These are phyloP conservation scores for Cylindrodendrum hubeiense DNA, from an alignment of 2,329 filamentous ascomycete genomes.

Conservation along the genomic window DNA sequence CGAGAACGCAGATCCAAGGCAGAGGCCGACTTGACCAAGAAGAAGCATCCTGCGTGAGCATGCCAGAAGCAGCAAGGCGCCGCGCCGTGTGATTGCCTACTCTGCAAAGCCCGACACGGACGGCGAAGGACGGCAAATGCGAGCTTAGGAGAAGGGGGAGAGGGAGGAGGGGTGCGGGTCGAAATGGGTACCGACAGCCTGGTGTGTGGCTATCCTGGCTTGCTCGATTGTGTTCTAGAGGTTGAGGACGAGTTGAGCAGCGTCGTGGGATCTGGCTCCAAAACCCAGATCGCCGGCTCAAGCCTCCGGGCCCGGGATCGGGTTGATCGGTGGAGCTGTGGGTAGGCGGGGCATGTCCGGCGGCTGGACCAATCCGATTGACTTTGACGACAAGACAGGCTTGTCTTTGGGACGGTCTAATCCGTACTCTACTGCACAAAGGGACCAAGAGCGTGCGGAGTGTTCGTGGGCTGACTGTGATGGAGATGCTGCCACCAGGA, in stretches of 20 bases:
- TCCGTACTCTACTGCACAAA: slow-evolving; percentile 2
- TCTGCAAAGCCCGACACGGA: slow-evolving; percentile 7
- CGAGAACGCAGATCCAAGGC: slow-evolving; percentile 13
- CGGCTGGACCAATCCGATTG: slow-evolving; percentile 13
- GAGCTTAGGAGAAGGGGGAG: too few species aligned
- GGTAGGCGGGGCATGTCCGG: slow-evolving; percentile 6
- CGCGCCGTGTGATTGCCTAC: slow-evolving; percentile 1
- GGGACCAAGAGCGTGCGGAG: slow-evolving; percentile 10
- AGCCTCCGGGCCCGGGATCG: slow-evolving; percentile 38
- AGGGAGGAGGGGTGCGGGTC: slow-evolving; percentile 4
- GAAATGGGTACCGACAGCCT: neutral
- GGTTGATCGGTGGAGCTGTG: slow-evolving; percentile 30
- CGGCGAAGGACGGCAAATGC: neutral
- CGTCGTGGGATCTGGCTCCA: slow-evolving; percentile 16
- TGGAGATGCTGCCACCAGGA: neutral
- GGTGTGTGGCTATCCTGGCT: slow-evolving; percentile 20
- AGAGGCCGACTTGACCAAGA: slow-evolving; percentile 1
- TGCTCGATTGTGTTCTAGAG: slow-evolving; percentile 4
- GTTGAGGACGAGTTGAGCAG: neutral
- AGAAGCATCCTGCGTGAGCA: neutral
- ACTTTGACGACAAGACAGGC: neutral
- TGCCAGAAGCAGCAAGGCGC: slow-evolving; percentile 1
- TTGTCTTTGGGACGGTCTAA: slow-evolving; percentile 2
- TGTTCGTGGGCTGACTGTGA: slow-evolving; percentile 15
- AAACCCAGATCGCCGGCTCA: slow-evolving; percentile 40